Evolutionary conservation across 208 protist species (phyloP).

Genomic region (Leishmania tropica): DNA sequence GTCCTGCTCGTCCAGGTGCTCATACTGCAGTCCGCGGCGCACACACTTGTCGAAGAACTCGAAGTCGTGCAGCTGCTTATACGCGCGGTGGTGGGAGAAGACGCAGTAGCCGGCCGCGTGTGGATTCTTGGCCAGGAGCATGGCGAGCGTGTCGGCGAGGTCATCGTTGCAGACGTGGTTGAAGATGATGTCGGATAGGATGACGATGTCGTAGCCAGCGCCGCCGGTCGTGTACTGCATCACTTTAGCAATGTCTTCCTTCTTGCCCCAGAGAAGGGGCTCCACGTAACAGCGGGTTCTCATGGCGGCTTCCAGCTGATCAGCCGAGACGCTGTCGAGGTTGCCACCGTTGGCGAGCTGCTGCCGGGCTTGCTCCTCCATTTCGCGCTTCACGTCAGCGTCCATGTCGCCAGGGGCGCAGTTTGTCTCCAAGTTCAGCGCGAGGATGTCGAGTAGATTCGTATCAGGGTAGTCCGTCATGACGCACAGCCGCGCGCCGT

Average conservation of each 20-base stretch:
- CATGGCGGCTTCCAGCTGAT: constrained; percentile 11
- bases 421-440: constrained; percentile 76
- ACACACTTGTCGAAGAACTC: constrained; percentile 90
- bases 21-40: constrained; percentile 67
- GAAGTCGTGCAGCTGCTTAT: constrained; percentile 83
- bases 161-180: constrained; percentile 92
- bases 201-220: constrained; percentile 76
- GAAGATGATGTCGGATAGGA: constrained; percentile 93
- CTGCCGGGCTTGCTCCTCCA: constrained; percentile 8
- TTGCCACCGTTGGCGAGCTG: constrained; percentile 9
- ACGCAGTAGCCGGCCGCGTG: constrained; percentile 84
- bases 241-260: constrained; percentile 66
- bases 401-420: constrained; percentile 46
- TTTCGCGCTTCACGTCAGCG: constrained; percentile 40
- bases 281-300: constrained; percentile 52
- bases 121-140: constrained; percentile 39
- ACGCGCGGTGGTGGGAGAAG: constrained; percentile 89
- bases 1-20: constrained; percentile 77
- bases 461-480: constrained; percentile 86
- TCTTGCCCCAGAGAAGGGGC: constrained; percentile 86
- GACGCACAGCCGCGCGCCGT: constrained; percentile 73
- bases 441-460: constrained; percentile 76
- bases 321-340: constrained; percentile 5
- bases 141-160: constrained; percentile 70
- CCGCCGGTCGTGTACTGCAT: constrained; percentile 56